Evolutionary conservation across 2,329 filamentous ascomycete species (phyloP).

Genomic region (Chaetothyriales sp.): DNA sequence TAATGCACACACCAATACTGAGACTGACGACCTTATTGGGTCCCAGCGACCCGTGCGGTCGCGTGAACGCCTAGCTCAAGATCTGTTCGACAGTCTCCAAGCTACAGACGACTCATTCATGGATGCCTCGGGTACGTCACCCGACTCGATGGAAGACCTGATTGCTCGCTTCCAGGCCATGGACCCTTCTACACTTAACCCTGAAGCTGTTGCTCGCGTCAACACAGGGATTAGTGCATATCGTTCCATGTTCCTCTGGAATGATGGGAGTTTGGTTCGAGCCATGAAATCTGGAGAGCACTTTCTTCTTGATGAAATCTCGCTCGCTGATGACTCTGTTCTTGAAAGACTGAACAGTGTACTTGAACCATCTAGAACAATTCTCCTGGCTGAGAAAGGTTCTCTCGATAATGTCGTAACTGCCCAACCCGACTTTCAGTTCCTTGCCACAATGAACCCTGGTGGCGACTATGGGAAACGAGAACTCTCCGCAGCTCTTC

Average conservation of each 20-base stretch:
- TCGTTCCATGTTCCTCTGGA: conserved; percentile 90
- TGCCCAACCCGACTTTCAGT: conserved; percentile 70
- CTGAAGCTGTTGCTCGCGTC: conserved; percentile 30
- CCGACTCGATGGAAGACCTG: conserved; percentile 22
- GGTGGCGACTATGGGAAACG: conserved; percentile 97
- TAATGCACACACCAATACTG: conserved; percentile 95
- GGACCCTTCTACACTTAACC: conserved; percentile 27
- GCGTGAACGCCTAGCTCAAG: conserved; percentile 53
- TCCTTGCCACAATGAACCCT: conserved; percentile 97
- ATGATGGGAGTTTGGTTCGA: conserved; percentile 79
- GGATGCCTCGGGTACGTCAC: not conserved
- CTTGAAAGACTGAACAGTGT: conserved; percentile 93
- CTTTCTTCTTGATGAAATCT: conserved; percentile 95
- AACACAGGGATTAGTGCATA: conserved; percentile 43
- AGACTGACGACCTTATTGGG: conserved; percentile 92
- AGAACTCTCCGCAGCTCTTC: conserved; percentile 82
- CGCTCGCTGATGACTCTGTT: conserved; percentile 91
- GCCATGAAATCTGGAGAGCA: conserved; percentile 82
- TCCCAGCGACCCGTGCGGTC: conserved; percentile 87
- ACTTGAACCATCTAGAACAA: conserved; percentile 69
- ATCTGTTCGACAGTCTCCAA: conserved; percentile 48
- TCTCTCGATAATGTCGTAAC: conserved; percentile 65
- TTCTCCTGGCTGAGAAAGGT: conserved; percentile 88
- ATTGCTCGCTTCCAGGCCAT: conserved; percentile 10
- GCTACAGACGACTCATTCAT: conserved; percentile 14